A percentile compares a stretch with the other conserved stretches of the same genome.
Conservation (phyloP, 1,139 yeast species). For the Pichia sp. region DNA sequence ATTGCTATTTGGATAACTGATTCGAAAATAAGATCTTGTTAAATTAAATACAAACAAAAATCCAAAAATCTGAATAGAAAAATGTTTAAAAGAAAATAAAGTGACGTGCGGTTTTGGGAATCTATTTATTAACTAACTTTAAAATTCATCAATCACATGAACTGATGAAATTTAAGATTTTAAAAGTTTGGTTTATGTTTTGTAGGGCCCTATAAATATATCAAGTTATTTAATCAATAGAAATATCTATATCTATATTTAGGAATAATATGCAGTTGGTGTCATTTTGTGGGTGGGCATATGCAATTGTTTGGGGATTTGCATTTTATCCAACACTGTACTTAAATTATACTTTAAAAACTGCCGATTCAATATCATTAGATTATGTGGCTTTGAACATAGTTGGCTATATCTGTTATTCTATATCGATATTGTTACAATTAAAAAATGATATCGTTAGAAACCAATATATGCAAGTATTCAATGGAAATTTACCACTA, state of each 20-base stretch:
- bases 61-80: neutral
- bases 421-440: conserved; percentile 35
- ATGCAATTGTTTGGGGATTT: conserved; percentile 33
- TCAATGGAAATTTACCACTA: conserved; percentile 33
- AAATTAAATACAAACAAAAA: no score
- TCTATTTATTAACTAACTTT: no score
- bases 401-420: conserved; percentile 38
- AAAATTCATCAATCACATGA: no score
- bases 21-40: no score
- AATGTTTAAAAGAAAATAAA: no score
- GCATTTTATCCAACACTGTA: conserved; percentile 42
- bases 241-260: no score
- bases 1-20: neutral
- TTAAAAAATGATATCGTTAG: conserved; percentile 34
- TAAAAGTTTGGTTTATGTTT: no score
- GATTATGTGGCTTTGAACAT: conserved; percentile 39
- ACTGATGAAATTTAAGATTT: no score
- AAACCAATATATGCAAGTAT: conserved; percentile 32
- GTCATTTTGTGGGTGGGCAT: conserved; percentile 27
- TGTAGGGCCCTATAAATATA: no score
- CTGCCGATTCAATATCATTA: conserved; percentile 40
- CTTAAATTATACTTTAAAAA: conserved; percentile 32
- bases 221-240: no score
- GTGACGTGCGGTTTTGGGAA: no score
- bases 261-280: conserved; percentile 13